Evolutionary conservation across 306 rosid species (phyloP).

Genomic region (Castanospermum australe): DNA sequence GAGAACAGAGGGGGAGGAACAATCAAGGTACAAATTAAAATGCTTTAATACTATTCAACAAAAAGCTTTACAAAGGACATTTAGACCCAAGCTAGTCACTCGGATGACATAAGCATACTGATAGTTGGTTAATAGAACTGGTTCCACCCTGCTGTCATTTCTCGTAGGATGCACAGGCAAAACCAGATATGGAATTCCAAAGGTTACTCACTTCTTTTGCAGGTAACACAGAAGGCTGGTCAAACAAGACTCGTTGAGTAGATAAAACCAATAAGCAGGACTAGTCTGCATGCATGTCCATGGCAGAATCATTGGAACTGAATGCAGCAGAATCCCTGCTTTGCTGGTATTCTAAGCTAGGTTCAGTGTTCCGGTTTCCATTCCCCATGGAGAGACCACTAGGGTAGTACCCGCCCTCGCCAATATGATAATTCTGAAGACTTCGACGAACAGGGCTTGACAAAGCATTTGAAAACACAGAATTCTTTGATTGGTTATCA

Average conservation of each 20-base stretch:
- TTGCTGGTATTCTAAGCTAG: conserved; percentile 47
- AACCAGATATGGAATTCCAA: conserved; percentile 31
- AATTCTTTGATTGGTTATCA: conserved; percentile 72
- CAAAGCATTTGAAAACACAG: conserved; percentile 77
- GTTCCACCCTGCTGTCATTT: conserved; percentile 30
- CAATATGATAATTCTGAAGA: conserved; percentile 74
- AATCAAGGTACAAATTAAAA: conserved; percentile 32
- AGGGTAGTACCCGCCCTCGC: conserved; percentile 50
- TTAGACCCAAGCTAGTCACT: conserved; percentile 39
- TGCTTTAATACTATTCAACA: conserved; percentile 25
- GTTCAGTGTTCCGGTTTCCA: conserved; percentile 55
- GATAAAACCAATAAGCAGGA: conserved; percentile 33
- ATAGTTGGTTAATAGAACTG: conserved; percentile 27
- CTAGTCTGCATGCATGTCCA: conserved; percentile 94
- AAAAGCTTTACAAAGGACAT: conserved; percentile 42
- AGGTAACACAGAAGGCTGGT: conserved; percentile 26
- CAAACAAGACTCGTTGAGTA: conserved; percentile 27
- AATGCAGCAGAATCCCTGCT: conserved; percentile 53
- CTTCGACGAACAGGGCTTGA: conserved; percentile 82
- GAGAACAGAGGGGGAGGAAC: background rate
- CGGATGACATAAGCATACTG: conserved; percentile 25
- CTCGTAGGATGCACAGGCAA: conserved; percentile 18
- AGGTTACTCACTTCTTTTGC: conserved; percentile 31
- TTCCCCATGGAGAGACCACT: conserved; percentile 51
- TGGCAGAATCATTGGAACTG: conserved; percentile 67